phyloP scores from a whole-genome alignment of 345 rosid species.

The Brassica carinata region DNA sequence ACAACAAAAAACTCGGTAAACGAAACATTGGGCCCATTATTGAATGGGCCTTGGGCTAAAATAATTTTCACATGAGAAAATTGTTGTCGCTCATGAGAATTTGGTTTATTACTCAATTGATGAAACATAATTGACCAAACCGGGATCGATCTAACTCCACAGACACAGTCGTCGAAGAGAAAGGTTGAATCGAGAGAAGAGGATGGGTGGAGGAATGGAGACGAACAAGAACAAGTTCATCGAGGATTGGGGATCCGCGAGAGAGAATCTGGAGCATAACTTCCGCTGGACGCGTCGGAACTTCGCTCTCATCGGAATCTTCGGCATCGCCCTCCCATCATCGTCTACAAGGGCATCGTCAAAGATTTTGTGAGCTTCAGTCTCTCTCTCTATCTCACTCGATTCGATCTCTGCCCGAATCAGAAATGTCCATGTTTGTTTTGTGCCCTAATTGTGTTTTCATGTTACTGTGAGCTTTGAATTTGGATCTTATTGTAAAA shows the following conservation, averaged over 20 bases:
- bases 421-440: background rate
- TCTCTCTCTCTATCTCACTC: background rate
- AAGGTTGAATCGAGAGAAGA: background rate
- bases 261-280: constrained; percentile 92
- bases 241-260: constrained; percentile 82
- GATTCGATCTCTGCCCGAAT: background rate
- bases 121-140: background rate
- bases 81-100: background rate
- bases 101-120: background rate
- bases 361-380: constrained; percentile 61
- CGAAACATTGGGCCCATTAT: background rate
- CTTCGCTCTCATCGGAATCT: constrained; percentile 79
- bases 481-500: background rate
- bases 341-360: constrained; percentile 92
- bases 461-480: background rate
- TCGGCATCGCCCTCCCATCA: constrained; percentile 78
- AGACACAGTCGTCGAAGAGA: background rate
- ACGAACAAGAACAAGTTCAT: constrained; percentile 86
- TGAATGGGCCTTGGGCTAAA: background rate
- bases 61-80: background rate
- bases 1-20: too few relatives aligned
- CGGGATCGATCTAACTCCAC: background rate
- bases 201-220: constrained; percentile 94
- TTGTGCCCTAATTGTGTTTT: background rate
- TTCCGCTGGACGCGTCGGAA: constrained; percentile 97